Evolutionary conservation across 2,329 filamentous ascomycete species (phyloP).

Genomic region (Fonsecaea multimorphosa): DNA sequence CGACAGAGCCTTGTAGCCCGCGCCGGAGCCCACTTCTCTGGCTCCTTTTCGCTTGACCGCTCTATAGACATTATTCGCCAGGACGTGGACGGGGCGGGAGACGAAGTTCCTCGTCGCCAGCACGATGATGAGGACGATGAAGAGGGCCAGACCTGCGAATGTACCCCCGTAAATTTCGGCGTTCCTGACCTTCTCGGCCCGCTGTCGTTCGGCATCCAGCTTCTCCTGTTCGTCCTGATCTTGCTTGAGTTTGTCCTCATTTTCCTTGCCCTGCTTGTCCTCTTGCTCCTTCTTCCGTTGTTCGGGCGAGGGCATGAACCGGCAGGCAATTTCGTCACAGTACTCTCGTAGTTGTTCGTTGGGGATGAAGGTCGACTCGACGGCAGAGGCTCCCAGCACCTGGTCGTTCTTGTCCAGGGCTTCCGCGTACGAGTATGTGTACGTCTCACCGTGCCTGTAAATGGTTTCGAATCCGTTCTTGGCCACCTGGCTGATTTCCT

Average conservation of each 20-base stretch:
- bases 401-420: slow-evolving; percentile 45
- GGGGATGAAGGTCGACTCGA: slow-evolving; percentile 48
- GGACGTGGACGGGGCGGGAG: slow-evolving; percentile 25
- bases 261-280: slow-evolving; percentile 26
- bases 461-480: slow-evolving; percentile 51
- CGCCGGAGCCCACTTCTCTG: slow-evolving; percentile 11
- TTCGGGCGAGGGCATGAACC: slow-evolving; percentile 33
- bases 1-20: slow-evolving; percentile 26
- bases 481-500: slow-evolving; percentile 40
- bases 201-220: slow-evolving; percentile 7
- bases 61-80: slow-evolving; percentile 19
- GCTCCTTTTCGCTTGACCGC: slow-evolving; percentile 3
- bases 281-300: slow-evolving; percentile 30
- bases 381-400: slow-evolving; percentile 45
- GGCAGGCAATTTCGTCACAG: slow-evolving; percentile 37
- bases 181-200: slow-evolving; percentile 13
- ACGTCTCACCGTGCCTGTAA: slow-evolving; percentile 39
- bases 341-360: slow-evolving; percentile 44
- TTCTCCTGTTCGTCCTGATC: slow-evolving; percentile 1
- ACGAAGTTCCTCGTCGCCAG: slow-evolving; percentile 32
- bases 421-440: slow-evolving; percentile 42
- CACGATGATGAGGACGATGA: slow-evolving; percentile 26
- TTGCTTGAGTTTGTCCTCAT: slow-evolving; percentile 12
- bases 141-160: slow-evolving; percentile 23
- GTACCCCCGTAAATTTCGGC: slow-evolving; percentile 27